Evolutionary conservation across 495 filamentous ascomycete species (phyloP).

Genomic region (Oleoguttula mirabilis): DNA sequence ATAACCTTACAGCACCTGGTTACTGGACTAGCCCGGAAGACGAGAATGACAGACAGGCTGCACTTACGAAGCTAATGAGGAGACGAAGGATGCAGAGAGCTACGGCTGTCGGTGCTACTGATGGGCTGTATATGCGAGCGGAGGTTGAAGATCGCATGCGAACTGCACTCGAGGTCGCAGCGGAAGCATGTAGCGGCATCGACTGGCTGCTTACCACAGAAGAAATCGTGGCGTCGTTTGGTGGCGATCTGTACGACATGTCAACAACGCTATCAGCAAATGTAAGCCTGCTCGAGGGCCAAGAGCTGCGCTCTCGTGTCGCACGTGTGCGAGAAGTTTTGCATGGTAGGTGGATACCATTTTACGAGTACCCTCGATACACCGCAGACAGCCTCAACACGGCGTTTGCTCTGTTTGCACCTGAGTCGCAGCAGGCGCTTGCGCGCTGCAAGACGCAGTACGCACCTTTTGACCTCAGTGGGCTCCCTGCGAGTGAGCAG

Average conservation of each 20-base stretch:
- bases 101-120: conserved; percentile 16
- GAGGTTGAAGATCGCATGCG: conserved; percentile 20
- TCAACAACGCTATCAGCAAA: background rate
- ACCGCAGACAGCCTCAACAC: background rate
- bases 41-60: background rate
- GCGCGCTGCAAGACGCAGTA: background rate
- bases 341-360: conserved; percentile 1
- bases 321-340: background rate
- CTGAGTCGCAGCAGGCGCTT: background rate
- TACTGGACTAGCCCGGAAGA: background rate
- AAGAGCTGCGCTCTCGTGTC: background rate
- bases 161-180: conserved; percentile 11
- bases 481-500: background rate
- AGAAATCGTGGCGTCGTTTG: conserved; percentile 11
- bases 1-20: background rate
- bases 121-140: conserved; percentile 24
- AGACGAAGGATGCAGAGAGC: conserved; percentile 26
- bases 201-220: conserved; percentile 23
- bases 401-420: background rate
- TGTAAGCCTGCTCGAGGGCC: background rate
- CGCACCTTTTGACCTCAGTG: background rate
- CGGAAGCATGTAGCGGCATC: conserved; percentile 16
- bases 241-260: background rate
- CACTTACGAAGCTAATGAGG: conserved; percentile 20
- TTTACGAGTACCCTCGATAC: conserved; percentile 5